phyloP scores from a whole-genome alignment of 2,329 filamentous ascomycete genomes.

The Periglandula ipomoeae region DNA sequence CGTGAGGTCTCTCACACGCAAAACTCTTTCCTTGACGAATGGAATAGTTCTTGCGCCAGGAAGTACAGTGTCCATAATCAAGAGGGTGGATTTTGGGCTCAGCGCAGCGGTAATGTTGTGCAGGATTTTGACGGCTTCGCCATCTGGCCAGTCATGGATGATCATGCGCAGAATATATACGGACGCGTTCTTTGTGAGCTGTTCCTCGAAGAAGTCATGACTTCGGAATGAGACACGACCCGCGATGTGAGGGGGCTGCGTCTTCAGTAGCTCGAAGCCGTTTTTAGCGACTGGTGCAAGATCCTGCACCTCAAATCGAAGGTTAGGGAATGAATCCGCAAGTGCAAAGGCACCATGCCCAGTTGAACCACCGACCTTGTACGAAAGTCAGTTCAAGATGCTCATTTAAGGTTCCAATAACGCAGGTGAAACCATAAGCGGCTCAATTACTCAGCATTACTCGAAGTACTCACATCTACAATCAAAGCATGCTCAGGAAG shows the following conservation, averaged over 20 bases:
- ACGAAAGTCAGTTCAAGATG: background rate
- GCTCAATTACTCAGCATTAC: too few species aligned
- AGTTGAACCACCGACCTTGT: background rate
- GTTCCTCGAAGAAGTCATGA: slow-evolving; percentile 17
- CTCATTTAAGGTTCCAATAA: slow-evolving; percentile 21
- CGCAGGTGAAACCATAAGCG: too few species aligned
- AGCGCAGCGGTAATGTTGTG: background rate
- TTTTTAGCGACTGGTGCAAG: slow-evolving; percentile 12
- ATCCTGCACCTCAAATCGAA: slow-evolving; percentile 24
- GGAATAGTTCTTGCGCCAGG: background rate
- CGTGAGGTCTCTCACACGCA: background rate
- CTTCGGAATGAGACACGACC: slow-evolving; percentile 11
- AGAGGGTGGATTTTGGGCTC: background rate
- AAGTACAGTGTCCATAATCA: slow-evolving; percentile 2
- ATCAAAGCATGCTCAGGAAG: slow-evolving; percentile 15
- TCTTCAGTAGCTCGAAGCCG: slow-evolving; percentile 4
- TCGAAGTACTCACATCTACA: slow-evolving; percentile 21
- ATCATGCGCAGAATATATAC: slow-evolving; percentile 35
- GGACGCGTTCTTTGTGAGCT: slow-evolving; percentile 21
- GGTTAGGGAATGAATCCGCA: slow-evolving; percentile 18
- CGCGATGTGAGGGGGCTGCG: background rate
- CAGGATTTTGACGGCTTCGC: slow-evolving; percentile 22
- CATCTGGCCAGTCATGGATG: slow-evolving; percentile 38
- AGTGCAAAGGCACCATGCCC: slow-evolving; percentile 22
- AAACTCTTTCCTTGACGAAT: background rate